Conservation (phyloP, 2,329 filamentous ascomycete genomes). For the Alternaria tenuissima region DNA sequence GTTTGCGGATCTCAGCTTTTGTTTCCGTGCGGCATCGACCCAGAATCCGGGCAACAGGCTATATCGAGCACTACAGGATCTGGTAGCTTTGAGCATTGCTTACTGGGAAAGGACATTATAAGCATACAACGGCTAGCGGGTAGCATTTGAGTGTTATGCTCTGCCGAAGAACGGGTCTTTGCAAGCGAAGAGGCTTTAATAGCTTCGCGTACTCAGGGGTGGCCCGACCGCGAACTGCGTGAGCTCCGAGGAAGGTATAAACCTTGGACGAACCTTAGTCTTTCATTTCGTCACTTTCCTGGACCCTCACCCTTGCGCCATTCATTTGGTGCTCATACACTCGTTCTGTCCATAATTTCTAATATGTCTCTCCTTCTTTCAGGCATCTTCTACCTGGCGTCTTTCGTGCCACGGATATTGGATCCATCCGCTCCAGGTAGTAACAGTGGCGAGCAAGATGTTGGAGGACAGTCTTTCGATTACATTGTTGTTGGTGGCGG, state of each 20-base stretch:
- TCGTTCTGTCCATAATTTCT: constrained; percentile 2
- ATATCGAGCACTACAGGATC: neutral
- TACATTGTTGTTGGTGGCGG: constrained; percentile 46
- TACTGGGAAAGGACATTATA: neutral
- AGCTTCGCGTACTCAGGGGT: constrained; percentile 9
- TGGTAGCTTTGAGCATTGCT: neutral
- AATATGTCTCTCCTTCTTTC: constrained; percentile 22
- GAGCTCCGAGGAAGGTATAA: constrained; percentile 3
- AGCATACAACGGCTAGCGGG: neutral
- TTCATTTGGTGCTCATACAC: constrained; percentile 5
- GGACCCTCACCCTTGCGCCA: constrained; percentile 3
- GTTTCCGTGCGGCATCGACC: neutral
- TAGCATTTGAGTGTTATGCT: neutral
- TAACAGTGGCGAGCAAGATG: constrained; percentile 18
- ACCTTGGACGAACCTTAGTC: constrained; percentile 7
- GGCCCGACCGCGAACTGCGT: neutral
- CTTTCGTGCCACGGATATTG: constrained; percentile 24
- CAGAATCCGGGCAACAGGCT: neutral
- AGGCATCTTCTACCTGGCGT: constrained; percentile 22
- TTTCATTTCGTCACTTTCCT: neutral
- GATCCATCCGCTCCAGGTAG: neutral
- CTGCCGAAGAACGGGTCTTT: neutral
- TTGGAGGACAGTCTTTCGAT: constrained; percentile 36
- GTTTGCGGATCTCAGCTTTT: neutral
- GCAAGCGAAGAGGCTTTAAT: constrained; percentile 1